Evolutionary conservation across 352 stramenopile species (phyloP), one percentile per base, ranked within the genome.

Genomic region (Phytophthora hibernalis): DNA sequence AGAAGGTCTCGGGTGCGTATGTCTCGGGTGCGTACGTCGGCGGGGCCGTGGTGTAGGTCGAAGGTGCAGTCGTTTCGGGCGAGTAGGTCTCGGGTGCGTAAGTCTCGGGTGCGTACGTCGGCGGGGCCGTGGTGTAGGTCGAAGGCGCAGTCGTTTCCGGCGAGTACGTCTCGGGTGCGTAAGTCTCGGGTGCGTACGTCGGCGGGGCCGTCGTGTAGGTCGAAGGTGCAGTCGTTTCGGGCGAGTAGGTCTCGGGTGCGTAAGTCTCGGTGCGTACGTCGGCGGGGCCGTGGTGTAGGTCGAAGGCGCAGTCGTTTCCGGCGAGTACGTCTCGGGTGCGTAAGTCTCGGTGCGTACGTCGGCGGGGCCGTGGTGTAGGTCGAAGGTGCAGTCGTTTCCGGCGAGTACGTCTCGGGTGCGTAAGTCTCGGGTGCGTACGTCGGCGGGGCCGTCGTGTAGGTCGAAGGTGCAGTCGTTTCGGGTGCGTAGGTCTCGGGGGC

Each of bases 1-100:
- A 6, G 24, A 6, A 28, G 18, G 53, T 52, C n/a, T 11, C 16
- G 5, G 53, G 53, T 0, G 53, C 9, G 16, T 15, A n/a, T 7
- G 59, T 61, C 43, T 57, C 61, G 1, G 62, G 62, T 31, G 28
- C 1, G 49, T 55, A 55, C 3, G 49, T 18, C 16, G 38, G 38
- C 4, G 40, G n/a, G n/a, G n/a, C n/a, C n/a, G n/a, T n/a, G n/a
- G n/a, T 11, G 21, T 66, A 54, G 13, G 57, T 65, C 2, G 2
- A 2, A 28, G 57, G 18, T 5, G 57, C 47, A 10, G 37, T 5
- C 9, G 45, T 50, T n/a, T n/a, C n/a, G n/a, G n/a, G n/a, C n/a
- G n/a, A n/a, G n/a, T n/a, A n/a, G 0, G 61, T 63, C 45, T 63
- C 24, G 0, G 64, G 55, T 0, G 64, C 57, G 8, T 28, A 28